A percentile compares a stretch with the other conserved stretches of the same genome.
phyloP scores from a whole-genome alignment of 2,329 filamentous ascomycete genomes.

The Aureobasidium namibiae region DNA sequence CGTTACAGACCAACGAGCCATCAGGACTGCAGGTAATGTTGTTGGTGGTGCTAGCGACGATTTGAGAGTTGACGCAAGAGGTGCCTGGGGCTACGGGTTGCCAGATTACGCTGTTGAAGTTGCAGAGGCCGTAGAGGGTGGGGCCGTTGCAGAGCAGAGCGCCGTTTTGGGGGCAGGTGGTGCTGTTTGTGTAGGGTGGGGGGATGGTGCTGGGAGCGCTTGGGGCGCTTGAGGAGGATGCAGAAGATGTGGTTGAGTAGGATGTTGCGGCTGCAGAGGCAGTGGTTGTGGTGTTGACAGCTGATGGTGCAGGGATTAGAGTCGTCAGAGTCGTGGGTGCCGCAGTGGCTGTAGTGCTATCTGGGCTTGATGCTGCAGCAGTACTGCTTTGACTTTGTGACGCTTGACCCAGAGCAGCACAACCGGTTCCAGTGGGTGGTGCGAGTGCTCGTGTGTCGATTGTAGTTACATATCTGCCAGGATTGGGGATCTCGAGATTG shows the following conservation, averaged over 20 bases:
- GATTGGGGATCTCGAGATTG: constrained; percentile 53
- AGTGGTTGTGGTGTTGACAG: constrained; percentile 4
- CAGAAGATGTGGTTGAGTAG: not conserved
- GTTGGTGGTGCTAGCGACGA: constrained; percentile 16
- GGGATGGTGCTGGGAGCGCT: not conserved
- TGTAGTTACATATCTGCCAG: constrained; percentile 50
- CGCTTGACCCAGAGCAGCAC: constrained; percentile 15
- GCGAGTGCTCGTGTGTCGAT: constrained; percentile 5
- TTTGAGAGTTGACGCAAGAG: constrained; percentile 29
- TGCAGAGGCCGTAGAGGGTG: constrained; percentile 37
- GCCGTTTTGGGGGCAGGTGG: constrained; percentile 33
- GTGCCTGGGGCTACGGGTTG: constrained; percentile 36
- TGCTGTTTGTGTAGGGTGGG: constrained; percentile 15
- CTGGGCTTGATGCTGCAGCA: constrained; percentile 14
- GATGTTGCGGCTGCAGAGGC: not conserved
- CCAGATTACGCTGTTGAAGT: constrained; percentile 31
- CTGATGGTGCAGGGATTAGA: not conserved
- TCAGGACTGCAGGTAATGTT: constrained; percentile 25
- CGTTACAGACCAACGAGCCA: constrained; percentile 33
- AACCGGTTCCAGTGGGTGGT: constrained; percentile 17
- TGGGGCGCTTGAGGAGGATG: not conserved
- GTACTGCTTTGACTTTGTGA: constrained; percentile 15
- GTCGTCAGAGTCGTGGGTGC: constrained; percentile 8
- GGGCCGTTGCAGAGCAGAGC: constrained; percentile 36
- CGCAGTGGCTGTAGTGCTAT: not conserved